Base-by-base conservation (phyloP, 2,329 filamentous ascomycete species). In the Cladosporium colombiae region DNA sequence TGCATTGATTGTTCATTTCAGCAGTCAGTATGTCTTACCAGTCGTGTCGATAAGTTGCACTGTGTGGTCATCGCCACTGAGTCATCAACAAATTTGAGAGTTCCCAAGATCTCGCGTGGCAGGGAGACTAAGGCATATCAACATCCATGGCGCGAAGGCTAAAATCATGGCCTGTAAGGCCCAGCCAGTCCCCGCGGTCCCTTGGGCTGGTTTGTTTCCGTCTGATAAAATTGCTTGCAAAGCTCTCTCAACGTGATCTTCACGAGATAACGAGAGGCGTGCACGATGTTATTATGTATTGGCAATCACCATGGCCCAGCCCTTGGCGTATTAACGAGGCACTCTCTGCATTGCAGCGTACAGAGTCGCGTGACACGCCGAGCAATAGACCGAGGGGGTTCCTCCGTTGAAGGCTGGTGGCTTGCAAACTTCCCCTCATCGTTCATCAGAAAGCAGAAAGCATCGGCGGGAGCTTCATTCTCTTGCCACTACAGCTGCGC, bases 401-500 rank as follows among this genome's bases (percentile, higher is more conserved):
- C 27, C 25, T 25, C 27, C 31, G 55, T 57, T 57, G 55, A 57
- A 46, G 40, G 52, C 10, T 55, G 52, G 52, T 57, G 55, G 55
- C 55, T 57, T 57, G 55, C 52, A 55, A 55, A 55, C 52, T 31
- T 29, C 55, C 55, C 55, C 55, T 57, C 55, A 37, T 57, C 33
- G 16, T 35, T 35, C 29, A 37, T 31, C 29, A 31, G 29, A 31
- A 31, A 31, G 49, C 14, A 52, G 27, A 52, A 52, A 52, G 49
- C 49, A 52, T 52, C 23, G 14, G 14, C n/a, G 40, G 49, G 27
- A 52, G 49, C 21, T 31, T 31, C 13, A 35, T 13, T 0, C 29
- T 14, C 49, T 52, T 52, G 49, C 49, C n/a, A 46, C 40, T 21
- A 13, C 40, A 46, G n/a, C 10, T 46, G 10, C 40, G n/a, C 11